Evolutionary conservation across 2,329 filamentous ascomycete genomes (phyloP), one percentile per base, ranked within the genome.

Genomic region (Pseudogymnoascus sp.): DNA sequence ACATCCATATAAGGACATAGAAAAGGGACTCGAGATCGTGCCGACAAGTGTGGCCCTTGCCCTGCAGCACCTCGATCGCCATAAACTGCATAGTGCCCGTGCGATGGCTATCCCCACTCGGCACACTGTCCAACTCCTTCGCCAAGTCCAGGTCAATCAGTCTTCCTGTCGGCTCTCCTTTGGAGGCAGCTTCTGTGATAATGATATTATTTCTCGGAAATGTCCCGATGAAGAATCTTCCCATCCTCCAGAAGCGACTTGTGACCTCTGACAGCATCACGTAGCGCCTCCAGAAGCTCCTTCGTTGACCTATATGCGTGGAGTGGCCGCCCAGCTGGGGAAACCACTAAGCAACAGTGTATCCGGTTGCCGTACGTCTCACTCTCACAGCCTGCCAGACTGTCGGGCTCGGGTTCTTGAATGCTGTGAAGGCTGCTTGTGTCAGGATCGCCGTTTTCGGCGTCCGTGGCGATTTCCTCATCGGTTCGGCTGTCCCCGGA

Each of bases 131-230:
- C 14, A 70, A 28, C 40, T 69, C 69, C 65, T 72, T 73, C 12
- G 68, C 70, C 31, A 74, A 67, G 62, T 76, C 71, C 6, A 76
- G 67, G 64, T 76, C 70, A 66, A 76, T 76, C 11, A 75, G 67
- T 64, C 72, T 72, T 5, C 75, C 76, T 4, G 66, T 69, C 7
- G 66, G 64, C 28, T 66, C 70, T 50, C 63, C 64, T 35, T 65
- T 46, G 43, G 33, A 35, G 2, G 33, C 11, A 35, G 33, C 33
- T 35, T 16, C 37, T 38, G 37, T 68, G 12, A 78, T 74, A 31
- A 78, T 75, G 16, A 78, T 74, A 59, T 76, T 78, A n/a, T n/a
- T 72, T 70, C 1, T 71, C 66, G 0, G 72, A 78, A 12, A 78
- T 72, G 38, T 78, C 72, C 33, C 67, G 67, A 63, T 78, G 72